Evolutionary conservation across 495 filamentous ascomycete species (phyloP).

Genomic region (Podospora bellae-mahoneyi): DNA sequence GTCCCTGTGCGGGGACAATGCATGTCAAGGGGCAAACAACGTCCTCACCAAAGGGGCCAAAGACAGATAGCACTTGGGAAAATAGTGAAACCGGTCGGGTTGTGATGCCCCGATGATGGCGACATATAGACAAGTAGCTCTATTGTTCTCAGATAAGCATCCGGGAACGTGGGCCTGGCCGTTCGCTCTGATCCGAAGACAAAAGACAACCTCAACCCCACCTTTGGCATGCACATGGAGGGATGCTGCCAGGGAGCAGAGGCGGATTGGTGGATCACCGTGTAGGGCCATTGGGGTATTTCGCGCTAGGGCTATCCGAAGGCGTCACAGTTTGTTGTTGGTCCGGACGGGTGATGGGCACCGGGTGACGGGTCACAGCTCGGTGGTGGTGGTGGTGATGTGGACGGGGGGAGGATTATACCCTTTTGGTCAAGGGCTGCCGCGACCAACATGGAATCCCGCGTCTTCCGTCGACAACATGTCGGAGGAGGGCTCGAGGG

Average conservation of each 20-base stretch:
- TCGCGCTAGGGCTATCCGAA: conserved; percentile 6
- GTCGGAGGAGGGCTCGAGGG: background rate
- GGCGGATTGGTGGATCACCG: background rate
- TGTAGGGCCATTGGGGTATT: background rate
- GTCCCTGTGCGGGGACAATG: conserved; percentile 4
- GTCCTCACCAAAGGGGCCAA: background rate
- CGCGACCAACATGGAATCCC: conserved; percentile 1
- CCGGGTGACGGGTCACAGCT: background rate
- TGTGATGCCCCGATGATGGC: conserved; percentile 25
- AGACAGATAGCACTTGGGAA: too few species aligned
- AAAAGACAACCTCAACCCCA: conserved; percentile 6
- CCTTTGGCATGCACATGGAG: conserved; percentile 4
- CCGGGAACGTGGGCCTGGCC: background rate
- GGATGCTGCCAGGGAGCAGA: background rate
- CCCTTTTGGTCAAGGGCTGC: conserved; percentile 1
- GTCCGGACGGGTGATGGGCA: background rate
- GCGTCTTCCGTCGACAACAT: conserved; percentile 9
- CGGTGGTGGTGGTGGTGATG: background rate
- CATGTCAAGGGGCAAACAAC: conserved; percentile 6
- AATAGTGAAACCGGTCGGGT: conserved; percentile 16
- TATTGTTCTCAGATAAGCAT: background rate
- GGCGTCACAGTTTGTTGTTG: conserved; percentile 6
- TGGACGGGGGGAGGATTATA: background rate
- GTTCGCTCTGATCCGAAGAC: background rate
- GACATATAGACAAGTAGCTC: conserved; percentile 6